A percentile compares a stretch with the other conserved stretches of the same genome.
These are phyloP conservation scores for Metschnikowia gelsemii DNA, from an alignment of 805 yeast genomes.

Conservation along the genomic window DNA sequence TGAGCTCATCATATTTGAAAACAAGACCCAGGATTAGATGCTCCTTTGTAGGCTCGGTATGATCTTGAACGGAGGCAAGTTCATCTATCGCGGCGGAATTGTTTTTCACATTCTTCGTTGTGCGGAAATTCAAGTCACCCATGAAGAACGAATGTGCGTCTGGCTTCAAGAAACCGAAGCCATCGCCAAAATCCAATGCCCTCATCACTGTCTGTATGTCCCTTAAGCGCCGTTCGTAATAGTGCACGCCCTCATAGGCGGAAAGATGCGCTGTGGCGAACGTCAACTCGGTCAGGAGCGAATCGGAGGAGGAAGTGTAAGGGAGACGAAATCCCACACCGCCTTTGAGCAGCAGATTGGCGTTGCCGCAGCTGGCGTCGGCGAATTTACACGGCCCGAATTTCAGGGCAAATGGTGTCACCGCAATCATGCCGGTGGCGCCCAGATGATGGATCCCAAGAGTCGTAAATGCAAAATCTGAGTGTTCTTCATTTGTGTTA, in stretches of 20 bases:
- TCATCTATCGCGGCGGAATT: conserved; percentile 16
- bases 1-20: conserved; percentile 50
- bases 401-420: conserved; percentile 44
- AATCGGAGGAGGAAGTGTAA: conserved; percentile 23
- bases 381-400: conserved; percentile 29
- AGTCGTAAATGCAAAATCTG: conserved; percentile 38
- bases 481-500: conserved; percentile 8
- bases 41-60: conserved; percentile 16
- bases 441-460: conserved; percentile 51
- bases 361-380: conserved; percentile 53
- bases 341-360: conserved; percentile 70
- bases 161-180: conserved; percentile 51
- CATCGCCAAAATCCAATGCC: conserved; percentile 58
- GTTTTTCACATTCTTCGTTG: conserved; percentile 28
- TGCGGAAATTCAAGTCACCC: conserved; percentile 87
- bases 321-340: conserved; percentile 61
- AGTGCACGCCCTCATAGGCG: conserved; percentile 68
- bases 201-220: conserved; percentile 52
- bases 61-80: conserved; percentile 27
- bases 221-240: conserved; percentile 49
- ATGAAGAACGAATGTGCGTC: conserved; percentile 61
- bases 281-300: conserved; percentile 43
- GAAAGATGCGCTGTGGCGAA: conserved; percentile 70
- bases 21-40: conserved; percentile 24
- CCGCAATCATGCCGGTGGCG: conserved; percentile 53